A percentile compares a stretch with the other conserved stretches of the same genome.
Evolutionary conservation across 176 grass and related monocot genomes (phyloP).

Genomic region (Cenchrus fungigraminus): DNA sequence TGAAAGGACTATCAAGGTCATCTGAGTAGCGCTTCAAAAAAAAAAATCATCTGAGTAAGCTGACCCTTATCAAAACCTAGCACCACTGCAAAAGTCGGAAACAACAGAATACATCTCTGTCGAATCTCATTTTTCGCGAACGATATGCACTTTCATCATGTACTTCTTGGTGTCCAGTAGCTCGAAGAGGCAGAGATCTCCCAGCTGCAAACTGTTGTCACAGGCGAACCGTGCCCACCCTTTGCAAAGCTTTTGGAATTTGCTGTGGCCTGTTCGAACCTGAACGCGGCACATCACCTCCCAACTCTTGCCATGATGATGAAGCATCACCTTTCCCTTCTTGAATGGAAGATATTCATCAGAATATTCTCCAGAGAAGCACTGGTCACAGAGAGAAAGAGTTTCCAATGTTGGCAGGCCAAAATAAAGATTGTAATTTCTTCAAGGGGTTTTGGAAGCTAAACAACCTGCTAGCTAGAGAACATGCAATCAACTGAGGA

Average conservation of each 20-base stretch:
- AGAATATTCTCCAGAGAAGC: not conserved
- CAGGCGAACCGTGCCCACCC: constrained; percentile 35
- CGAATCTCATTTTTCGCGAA: not conserved
- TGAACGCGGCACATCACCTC: not conserved
- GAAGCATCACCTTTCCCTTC: not conserved
- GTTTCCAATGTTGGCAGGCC: not conserved
- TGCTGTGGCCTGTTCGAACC: fast-evolving
- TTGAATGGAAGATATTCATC: constrained; percentile 2
- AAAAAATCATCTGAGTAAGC: not conserved
- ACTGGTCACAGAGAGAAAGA: not conserved
- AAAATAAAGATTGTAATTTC: not conserved
- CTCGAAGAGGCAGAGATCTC: constrained; percentile 57
- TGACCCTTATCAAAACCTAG: not conserved
- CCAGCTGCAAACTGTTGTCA: constrained; percentile 46
- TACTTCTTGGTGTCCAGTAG: not conserved
- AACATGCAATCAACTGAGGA: not conserved
- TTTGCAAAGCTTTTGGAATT: not conserved
- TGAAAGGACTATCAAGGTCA: not conserved
- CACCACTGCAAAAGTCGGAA: not conserved
- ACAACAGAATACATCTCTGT: not conserved
- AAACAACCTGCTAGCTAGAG: not conserved
- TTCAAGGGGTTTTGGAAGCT: not conserved
- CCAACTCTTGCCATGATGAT: constrained; percentile 22
- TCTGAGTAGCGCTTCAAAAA: not conserved
- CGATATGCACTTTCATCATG: constrained; percentile 40